Evolutionary conservation across 768 basidiomycete species (phyloP), one percentile per base, ranked within the genome.

Genomic region (Amanita rubescens): DNA sequence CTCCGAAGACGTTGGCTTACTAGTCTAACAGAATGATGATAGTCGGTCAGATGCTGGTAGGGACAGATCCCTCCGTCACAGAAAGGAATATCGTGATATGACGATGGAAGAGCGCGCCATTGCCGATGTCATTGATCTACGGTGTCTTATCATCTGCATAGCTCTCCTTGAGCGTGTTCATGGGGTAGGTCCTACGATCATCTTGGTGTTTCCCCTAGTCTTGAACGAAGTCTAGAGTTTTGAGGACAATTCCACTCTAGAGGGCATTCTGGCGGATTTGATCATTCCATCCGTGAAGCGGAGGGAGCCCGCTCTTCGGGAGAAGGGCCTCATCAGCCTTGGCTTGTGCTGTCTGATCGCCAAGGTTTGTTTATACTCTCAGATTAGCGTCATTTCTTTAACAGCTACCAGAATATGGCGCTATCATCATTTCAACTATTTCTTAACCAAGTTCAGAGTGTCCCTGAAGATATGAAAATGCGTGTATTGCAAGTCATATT

Each of bases 121-220:
- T 14, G 73, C 76, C 6, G 85, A 90, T 52, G 66, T 74, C 3
- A 78, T 87, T 20, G 89, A 96, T 58, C 54, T 91, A 25, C 75
- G 85, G 25, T 94, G 90, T 62, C 67, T 96, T 45, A 69, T 77
- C 0, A 72, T 95, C 24, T 90, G 87, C 57, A 86, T 84, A 47
- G 89, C 86, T 9, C 80, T 94, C 79, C 74, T 95, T 5, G 90
- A 94, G 70, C 79, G 90, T 7, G 88, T 94, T 14, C 85, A 92
- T 59, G 78, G 87, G 17, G 93, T 94, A 55, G 34, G 87, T 45
- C 15, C 15, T 33, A 2, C 20, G n/a, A 12, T 50, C 22, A 11
- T 12, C 19, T 11, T 14, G 24, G 8, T 35, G 12, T 17, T 32
- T 3, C 17, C n/a, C 25, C n/a, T n/a, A 41, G 20, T 42, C 25